Evolutionary conservation across 1,284 basidiomycete genomes (phyloP).

Genomic region (Anthracocystis panici-leucophaei): DNA sequence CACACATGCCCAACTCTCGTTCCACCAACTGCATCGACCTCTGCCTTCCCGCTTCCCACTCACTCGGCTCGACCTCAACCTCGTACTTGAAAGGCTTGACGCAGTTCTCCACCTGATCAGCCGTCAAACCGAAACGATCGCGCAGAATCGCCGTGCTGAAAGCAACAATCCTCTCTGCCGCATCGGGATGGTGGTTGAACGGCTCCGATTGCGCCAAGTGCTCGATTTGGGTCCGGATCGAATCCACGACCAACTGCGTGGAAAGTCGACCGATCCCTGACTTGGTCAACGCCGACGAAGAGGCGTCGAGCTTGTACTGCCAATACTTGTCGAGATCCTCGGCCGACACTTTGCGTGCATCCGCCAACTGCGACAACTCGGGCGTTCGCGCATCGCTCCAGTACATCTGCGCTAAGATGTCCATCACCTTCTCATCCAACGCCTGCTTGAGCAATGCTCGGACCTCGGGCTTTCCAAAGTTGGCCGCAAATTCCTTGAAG

Average conservation of each 20-base stretch:
- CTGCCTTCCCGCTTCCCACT: conserved; percentile 88
- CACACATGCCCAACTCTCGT: conserved; percentile 85
- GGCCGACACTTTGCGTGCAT: conserved; percentile 76
- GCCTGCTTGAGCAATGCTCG: conserved; percentile 87
- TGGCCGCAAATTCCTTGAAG: conserved; percentile 85
- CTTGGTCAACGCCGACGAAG: conserved; percentile 90
- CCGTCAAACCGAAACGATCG: conserved; percentile 89
- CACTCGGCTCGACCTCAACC: conserved; percentile 80
- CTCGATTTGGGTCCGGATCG: conserved; percentile 87
- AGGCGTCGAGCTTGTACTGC: conserved; percentile 94
- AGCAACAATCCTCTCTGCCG: conserved; percentile 87
- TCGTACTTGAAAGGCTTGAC: conserved; percentile 99
- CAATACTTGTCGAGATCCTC: conserved; percentile 91
- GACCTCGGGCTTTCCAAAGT: conserved; percentile 90
- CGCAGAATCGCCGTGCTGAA: conserved; percentile 92
- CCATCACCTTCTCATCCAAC: conserved; percentile 96
- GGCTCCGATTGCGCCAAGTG: conserved; percentile 85
- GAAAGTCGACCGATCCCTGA: conserved; percentile 94
- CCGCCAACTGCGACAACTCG: conserved; percentile 81
- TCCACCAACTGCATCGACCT: conserved; percentile 83
- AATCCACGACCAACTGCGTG: conserved; percentile 94
- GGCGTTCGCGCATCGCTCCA: conserved; percentile 88
- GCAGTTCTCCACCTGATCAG: conserved; percentile 99
- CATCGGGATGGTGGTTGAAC: conserved; percentile 87
- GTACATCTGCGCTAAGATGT: conserved; percentile 95